Conservation (phyloP, 2,329 filamentous ascomycete genomes). For the Zymoseptoria crescenta region DNA sequence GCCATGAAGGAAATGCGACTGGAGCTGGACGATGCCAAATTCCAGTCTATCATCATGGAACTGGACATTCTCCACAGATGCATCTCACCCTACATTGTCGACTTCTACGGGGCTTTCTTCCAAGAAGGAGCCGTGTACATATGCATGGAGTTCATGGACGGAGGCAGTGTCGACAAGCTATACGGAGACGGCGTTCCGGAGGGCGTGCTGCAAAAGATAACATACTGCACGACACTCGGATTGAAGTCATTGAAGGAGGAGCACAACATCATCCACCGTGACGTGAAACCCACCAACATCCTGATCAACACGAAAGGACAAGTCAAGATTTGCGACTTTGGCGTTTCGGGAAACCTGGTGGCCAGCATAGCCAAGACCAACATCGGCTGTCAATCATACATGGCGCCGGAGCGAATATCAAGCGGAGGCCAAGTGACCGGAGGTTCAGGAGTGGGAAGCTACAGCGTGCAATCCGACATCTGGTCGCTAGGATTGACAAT, state of each 20-base stretch:
- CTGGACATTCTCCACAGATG: slow-evolving; percentile 93
- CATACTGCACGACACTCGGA: slow-evolving; percentile 80
- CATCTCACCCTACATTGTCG: slow-evolving; percentile 90
- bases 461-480: slow-evolving; percentile 95
- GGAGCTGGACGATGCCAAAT: slow-evolving; percentile 93
- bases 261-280: slow-evolving; percentile 97
- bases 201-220: slow-evolving; percentile 79
- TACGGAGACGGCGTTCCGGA: slow-evolving; percentile 89
- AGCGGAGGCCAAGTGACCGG: slow-evolving; percentile 70
- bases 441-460: slow-evolving; percentile 70
- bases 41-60: slow-evolving; percentile 95
- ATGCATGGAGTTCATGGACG: slow-evolving; percentile 99
- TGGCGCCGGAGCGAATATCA: slow-evolving; percentile 93
- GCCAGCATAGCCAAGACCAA: slow-evolving; percentile 98
- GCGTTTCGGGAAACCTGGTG: slow-evolving; percentile 91
- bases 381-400: slow-evolving; percentile 98
- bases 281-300: slow-evolving; percentile 99
- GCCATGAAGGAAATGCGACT: slow-evolving; percentile 98
- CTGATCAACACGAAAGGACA: slow-evolving; percentile 82
- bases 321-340: slow-evolving; percentile 98
- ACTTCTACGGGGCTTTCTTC: slow-evolving; percentile 98
- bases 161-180: slow-evolving; percentile 92
- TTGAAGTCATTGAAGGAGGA: slow-evolving; percentile 92
- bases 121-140: slow-evolving; percentile 98
- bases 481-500: slow-evolving; percentile 93